These are phyloP conservation scores for Leersia perrieri DNA, from an alignment of 176 grass and related monocot genomes.

Conservation along the genomic window DNA sequence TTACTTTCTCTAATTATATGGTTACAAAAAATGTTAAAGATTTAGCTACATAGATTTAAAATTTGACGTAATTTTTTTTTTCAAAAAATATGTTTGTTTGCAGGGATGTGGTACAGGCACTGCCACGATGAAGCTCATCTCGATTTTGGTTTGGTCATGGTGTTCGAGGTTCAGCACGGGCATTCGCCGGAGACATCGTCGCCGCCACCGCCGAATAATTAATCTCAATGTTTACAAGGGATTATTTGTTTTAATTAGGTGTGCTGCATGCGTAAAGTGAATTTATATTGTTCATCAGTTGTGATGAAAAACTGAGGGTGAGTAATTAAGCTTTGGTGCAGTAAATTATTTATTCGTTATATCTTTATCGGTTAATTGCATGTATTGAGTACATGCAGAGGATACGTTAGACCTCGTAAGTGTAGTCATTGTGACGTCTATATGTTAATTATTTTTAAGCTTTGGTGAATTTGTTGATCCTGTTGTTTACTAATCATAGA, in stretches of 20 bases:
- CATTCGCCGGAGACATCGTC: conserved; percentile 2
- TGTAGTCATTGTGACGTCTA: no score
- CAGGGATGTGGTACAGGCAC: conserved; percentile 54
- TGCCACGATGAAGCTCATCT: conserved; percentile 43
- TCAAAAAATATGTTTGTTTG: background rate
- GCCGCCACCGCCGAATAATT: conserved; percentile 11
- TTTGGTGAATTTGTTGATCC: no score
- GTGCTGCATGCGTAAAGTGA: no score
- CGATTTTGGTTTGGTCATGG: conserved; percentile 28
- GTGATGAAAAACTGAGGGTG: background rate
- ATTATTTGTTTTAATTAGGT: no score
- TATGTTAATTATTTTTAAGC: no score
- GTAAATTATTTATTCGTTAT: background rate
- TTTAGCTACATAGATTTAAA: no score
- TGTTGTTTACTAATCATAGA: no score
- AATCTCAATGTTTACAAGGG: background rate
- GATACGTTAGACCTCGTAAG: no score
- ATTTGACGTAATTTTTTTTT: background rate
- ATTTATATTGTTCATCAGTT: background rate
- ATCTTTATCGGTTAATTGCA: background rate
- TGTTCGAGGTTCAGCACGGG: conserved; percentile 35
- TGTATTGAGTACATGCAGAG: background rate
- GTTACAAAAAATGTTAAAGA: no score
- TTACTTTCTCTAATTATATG: no score
- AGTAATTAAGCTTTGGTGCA: background rate